Conservation (phyloP, 345 rosid genomes). For the Eucalyptus caleyi region DNA sequence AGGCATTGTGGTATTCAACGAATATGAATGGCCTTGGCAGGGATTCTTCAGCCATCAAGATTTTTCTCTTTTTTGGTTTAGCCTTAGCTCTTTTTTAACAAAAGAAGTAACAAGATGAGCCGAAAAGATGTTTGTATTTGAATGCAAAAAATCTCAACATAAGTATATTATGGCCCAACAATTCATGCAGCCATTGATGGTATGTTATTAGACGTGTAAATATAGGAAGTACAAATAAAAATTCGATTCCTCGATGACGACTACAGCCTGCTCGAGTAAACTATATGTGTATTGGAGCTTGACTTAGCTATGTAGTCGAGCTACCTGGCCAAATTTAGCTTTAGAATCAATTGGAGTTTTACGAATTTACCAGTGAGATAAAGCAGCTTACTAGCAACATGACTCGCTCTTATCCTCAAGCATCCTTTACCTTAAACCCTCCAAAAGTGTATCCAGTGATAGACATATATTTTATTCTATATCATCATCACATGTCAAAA, state of each 20-base stretch:
- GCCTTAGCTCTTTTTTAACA: background rate
- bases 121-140: background rate
- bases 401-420: background rate
- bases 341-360: background rate
- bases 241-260: background rate
- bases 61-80: background rate
- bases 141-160: background rate
- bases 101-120: background rate
- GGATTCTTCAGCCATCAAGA: background rate
- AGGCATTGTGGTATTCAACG: background rate
- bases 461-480: too few species aligned
- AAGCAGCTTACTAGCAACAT: background rate
- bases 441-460: background rate
- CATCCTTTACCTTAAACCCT: background rate
- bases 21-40: background rate
- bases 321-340: background rate
- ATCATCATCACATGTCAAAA: too few species aligned
- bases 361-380: background rate
- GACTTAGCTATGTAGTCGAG: background rate
- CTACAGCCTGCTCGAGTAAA: background rate
- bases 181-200: background rate
- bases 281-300: background rate
- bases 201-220: background rate
- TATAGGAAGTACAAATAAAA: background rate
- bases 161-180: background rate